A percentile compares a stretch with the other conserved stretches of the same genome.
Conservation (phyloP, 2,329 filamentous ascomycete species). For the Arthrobotrys entomopaga region DNA sequence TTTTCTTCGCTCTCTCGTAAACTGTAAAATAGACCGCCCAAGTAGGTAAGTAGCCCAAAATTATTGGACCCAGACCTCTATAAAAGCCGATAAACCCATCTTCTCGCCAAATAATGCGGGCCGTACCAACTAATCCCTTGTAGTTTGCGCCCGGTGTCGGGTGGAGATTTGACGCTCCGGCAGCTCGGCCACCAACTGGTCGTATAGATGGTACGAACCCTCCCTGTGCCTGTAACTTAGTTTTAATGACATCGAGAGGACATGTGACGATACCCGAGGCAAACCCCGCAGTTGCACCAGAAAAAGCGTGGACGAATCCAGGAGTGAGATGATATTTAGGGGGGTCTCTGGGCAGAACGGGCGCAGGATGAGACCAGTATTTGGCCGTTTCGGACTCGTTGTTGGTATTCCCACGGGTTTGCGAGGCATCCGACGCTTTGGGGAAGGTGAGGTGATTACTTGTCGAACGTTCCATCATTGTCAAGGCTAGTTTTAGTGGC, state of each 20-base stretch:
- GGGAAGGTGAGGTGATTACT: slow-evolving; percentile 24
- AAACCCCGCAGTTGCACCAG: slow-evolving; percentile 88
- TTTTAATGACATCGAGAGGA: slow-evolving; percentile 98
- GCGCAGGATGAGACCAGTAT: slow-evolving; percentile 37
- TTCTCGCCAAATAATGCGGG: slow-evolving; percentile 82
- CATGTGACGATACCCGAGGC: slow-evolving; percentile 95
- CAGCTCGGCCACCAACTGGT: slow-evolving; percentile 54
- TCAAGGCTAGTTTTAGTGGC: background rate
- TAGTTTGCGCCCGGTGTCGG: slow-evolving; percentile 71
- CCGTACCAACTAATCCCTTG: slow-evolving; percentile 86
- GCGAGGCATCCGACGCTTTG: slow-evolving; percentile 16
- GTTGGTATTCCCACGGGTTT: slow-evolving; percentile 12
- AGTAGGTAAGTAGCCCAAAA: slow-evolving; percentile 93
- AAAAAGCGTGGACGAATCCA: slow-evolving; percentile 78
- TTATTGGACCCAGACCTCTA: slow-evolving; percentile 89
- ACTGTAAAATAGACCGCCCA: slow-evolving; percentile 99
- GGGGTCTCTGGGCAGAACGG: slow-evolving; percentile 29
- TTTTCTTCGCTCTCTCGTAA: slow-evolving; percentile 87
- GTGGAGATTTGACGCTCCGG: slow-evolving; percentile 47
- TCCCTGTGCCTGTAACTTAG: slow-evolving; percentile 94
- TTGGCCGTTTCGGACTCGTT: slow-evolving; percentile 22
- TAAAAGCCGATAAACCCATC: slow-evolving; percentile 93
- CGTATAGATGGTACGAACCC: slow-evolving; percentile 68
- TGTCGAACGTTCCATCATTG: slow-evolving; percentile 46
- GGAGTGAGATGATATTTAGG: slow-evolving; percentile 64